Conservation (phyloP, 2,329 filamentous ascomycete genomes). For the Penicillium sp. region DNA sequence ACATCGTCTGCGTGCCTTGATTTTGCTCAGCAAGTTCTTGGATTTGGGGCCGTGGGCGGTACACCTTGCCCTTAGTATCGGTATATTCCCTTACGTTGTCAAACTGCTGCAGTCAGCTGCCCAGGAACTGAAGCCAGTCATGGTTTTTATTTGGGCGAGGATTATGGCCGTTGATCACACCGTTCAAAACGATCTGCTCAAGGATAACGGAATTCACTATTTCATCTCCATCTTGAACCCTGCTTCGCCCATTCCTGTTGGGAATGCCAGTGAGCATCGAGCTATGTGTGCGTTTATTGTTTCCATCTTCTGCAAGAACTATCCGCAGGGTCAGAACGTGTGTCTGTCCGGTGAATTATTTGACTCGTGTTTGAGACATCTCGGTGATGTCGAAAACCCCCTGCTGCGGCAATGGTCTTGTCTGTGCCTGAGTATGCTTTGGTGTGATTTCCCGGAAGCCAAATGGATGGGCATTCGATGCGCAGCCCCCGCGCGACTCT, state of each 20-base stretch:
- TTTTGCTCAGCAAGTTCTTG: conserved; percentile 87
- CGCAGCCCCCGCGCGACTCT: conserved; percentile 78
- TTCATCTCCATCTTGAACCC: conserved; percentile 92
- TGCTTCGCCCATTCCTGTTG: conserved; percentile 76
- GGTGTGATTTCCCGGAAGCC: conserved; percentile 85
- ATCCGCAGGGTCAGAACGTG: conserved; percentile 86
- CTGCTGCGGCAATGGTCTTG: conserved; percentile 93
- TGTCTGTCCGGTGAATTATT: conserved; percentile 91
- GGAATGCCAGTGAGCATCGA: conserved; percentile 89
- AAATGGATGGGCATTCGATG: conserved; percentile 96
- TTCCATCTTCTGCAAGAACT: conserved; percentile 94
- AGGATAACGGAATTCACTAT: conserved; percentile 96
- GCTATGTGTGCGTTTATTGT: conserved; percentile 99
- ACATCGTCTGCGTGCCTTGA: conserved; percentile 85
- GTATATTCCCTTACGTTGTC: conserved; percentile 98
- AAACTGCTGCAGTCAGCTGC: conserved; percentile 95
- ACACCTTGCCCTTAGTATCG: conserved; percentile 95
- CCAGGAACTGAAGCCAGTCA: conserved; percentile 91
- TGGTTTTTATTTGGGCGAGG: conserved; percentile 99
- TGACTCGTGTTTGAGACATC: conserved; percentile 78
- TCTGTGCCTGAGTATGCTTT: conserved; percentile 91
- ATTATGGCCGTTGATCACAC: conserved; percentile 93
- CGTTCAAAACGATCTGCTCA: conserved; percentile 89
- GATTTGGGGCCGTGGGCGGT: conserved; percentile 98
- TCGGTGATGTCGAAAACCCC: conserved; percentile 83